A percentile compares a stretch with the other conserved stretches of the same genome.
phyloP scores from a whole-genome alignment of 2,329 filamentous ascomycete genomes.

The Neoarthrinium moseri region DNA sequence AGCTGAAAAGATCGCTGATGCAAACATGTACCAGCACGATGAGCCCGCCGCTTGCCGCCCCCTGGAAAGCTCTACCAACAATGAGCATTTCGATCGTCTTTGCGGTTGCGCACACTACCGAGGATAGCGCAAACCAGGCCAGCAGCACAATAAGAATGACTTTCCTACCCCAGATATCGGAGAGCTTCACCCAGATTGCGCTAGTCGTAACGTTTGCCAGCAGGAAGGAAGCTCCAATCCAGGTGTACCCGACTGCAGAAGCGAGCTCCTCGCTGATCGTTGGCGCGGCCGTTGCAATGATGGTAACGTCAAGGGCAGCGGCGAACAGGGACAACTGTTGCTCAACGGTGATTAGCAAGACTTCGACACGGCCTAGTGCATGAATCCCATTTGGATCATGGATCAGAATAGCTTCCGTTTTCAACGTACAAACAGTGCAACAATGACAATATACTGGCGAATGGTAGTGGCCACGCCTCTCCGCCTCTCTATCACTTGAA shows the following conservation, averaged over 20 bases:
- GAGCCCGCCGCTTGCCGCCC: constrained; percentile 33
- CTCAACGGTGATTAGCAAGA: no score
- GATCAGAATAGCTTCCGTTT: no score
- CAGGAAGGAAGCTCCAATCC: constrained; percentile 1
- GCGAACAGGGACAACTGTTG: constrained; percentile 1
- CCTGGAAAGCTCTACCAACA: constrained; percentile 29
- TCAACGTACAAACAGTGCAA: background rate
- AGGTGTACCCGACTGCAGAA: background rate
- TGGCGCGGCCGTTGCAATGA: constrained; percentile 2
- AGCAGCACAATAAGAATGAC: background rate
- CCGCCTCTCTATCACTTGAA: no score
- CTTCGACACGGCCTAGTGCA: background rate
- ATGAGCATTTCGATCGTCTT: constrained; percentile 36
- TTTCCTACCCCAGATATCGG: constrained; percentile 6
- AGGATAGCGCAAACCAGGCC: constrained; percentile 32
- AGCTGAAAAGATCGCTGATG: constrained; percentile 35
- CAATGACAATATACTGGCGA: background rate
- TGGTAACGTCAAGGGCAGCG: constrained; percentile 1
- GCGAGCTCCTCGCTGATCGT: constrained; percentile 2
- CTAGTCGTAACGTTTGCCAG: background rate
- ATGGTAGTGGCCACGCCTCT: no score
- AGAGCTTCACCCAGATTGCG: constrained; percentile 5
- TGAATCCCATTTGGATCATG: background rate
- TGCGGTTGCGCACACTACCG: constrained; percentile 31
- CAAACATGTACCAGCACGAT: constrained; percentile 34